These are phyloP conservation scores for Neotropicomus parvogracilis DNA, from an alignment of 1,284 basidiomycete species.

Conservation along the genomic window DNA sequence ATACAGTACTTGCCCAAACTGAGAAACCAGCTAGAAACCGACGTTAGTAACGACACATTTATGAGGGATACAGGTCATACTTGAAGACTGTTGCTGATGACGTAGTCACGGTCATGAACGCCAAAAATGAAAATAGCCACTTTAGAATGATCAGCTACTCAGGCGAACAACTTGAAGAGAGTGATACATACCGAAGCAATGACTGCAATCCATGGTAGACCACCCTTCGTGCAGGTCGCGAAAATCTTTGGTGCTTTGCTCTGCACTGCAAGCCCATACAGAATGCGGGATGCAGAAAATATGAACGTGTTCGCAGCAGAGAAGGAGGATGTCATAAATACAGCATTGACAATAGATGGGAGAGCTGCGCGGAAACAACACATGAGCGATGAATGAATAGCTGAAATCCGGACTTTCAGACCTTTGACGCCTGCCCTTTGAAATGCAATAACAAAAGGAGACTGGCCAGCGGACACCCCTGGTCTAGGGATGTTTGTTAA, in stretches of 20 bases:
- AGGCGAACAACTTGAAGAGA: not conserved
- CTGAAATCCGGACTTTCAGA: conserved; percentile 11
- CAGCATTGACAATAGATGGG: conserved; percentile 68
- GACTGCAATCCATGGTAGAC: conserved; percentile 22
- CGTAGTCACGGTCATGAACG: conserved; percentile 21
- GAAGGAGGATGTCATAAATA: conserved; percentile 71
- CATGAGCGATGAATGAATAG: not conserved
- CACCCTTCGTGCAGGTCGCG: conserved; percentile 52
- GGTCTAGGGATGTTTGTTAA: conserved; percentile 23
- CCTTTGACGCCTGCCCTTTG: conserved; percentile 69
- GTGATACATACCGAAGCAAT: conserved; percentile 5
- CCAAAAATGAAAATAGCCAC: conserved; percentile 32
- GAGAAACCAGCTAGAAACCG: conserved; percentile 42
- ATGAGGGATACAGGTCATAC: conserved; percentile 10
- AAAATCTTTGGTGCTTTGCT: conserved; percentile 67
- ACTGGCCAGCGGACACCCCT: conserved; percentile 59
- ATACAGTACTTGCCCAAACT: conserved; percentile 35
- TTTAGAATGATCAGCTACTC: conserved; percentile 35
- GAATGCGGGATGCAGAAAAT: conserved; percentile 77
- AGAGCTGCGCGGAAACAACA: conserved; percentile 38
- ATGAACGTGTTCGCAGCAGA: conserved; percentile 81
- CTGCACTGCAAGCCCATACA: conserved; percentile 78
- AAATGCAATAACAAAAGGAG: conserved; percentile 84
- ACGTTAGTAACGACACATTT: not conserved
- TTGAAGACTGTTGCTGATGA: conserved; percentile 25